Percentiles rank a stretch among this genome's conserved stretches.
Conservation (phyloP, 2,329 filamentous ascomycete species). For the Mycocentrospora acerina region DNA sequence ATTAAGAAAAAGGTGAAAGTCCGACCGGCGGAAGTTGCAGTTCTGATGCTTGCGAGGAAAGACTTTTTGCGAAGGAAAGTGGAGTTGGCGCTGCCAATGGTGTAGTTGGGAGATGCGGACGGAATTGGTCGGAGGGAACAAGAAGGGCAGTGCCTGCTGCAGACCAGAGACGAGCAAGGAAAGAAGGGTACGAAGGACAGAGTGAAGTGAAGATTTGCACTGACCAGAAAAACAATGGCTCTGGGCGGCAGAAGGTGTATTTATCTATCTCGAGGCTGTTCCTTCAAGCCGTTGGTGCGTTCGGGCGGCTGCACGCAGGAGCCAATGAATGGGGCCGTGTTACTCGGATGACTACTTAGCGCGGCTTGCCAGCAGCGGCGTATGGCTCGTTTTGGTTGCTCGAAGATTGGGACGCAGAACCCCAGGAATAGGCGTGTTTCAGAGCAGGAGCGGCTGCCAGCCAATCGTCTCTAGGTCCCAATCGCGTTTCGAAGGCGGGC, state of each 20-base stretch:
- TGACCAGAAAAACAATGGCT: constrained; percentile 28
- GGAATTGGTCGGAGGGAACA: constrained; percentile 23
- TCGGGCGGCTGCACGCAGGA: constrained; percentile 25
- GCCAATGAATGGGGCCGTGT: constrained; percentile 29
- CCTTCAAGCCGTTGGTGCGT: constrained; percentile 26
- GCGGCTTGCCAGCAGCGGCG: constrained; percentile 37
- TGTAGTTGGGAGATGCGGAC: constrained; percentile 18
- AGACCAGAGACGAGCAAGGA: too few species aligned
- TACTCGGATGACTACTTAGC: constrained; percentile 25
- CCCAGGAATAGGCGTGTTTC: constrained; percentile 41
- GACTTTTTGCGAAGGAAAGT: constrained; percentile 21
- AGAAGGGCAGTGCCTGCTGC: constrained; percentile 32
- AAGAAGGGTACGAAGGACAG: constrained; percentile 25
- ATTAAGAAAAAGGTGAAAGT: constrained; percentile 28
- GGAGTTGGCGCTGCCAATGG: constrained; percentile 33
- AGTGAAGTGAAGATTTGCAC: constrained; percentile 30
- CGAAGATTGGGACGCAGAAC: constrained; percentile 31
- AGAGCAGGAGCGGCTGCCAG: constrained; percentile 33
- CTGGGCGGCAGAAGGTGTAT: constrained; percentile 32
- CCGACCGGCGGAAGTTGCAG: constrained; percentile 37
- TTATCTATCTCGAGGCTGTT: constrained; percentile 30
- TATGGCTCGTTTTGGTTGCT: constrained; percentile 32
- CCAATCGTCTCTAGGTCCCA: constrained; percentile 31
- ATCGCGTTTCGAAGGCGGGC: constrained; percentile 35
- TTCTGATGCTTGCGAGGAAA: constrained; percentile 8